Percentiles rank a stretch among this genome's conserved stretches.
Conservation (phyloP, 2,329 filamentous ascomycete genomes). For the Lecanicillium sp. region DNA sequence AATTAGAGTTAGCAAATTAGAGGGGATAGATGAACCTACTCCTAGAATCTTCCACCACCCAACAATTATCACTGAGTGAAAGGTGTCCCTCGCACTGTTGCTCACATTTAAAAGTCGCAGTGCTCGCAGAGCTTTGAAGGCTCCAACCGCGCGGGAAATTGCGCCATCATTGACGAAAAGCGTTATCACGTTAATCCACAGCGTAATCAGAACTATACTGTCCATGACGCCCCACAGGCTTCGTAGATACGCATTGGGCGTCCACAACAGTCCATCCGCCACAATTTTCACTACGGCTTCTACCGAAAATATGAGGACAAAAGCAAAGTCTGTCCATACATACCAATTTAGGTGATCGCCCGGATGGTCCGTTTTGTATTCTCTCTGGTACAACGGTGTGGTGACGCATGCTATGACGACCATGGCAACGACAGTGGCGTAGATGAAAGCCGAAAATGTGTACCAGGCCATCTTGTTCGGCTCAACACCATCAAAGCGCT, state of each 20-base stretch:
- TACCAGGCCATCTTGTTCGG: slow-evolving; percentile 91
- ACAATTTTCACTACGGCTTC: slow-evolving; percentile 90
- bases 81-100: slow-evolving; percentile 90
- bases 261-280: slow-evolving; percentile 93
- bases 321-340: slow-evolving; percentile 85
- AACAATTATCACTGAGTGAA: slow-evolving; percentile 90
- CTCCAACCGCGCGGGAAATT: slow-evolving; percentile 83
- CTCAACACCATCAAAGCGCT: slow-evolving; percentile 81
- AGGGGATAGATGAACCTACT: slow-evolving; percentile 33
- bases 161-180: slow-evolving; percentile 73
- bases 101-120: slow-evolving; percentile 89
- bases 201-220: slow-evolving; percentile 77
- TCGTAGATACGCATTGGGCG: slow-evolving; percentile 92
- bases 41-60: slow-evolving; percentile 92
- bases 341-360: slow-evolving; percentile 77
- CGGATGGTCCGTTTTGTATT: slow-evolving; percentile 60
- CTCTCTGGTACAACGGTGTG: slow-evolving; percentile 86
- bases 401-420: slow-evolving; percentile 92
- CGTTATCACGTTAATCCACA: slow-evolving; percentile 91
- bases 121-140: slow-evolving; percentile 93
- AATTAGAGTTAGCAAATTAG: slow-evolving; percentile 7
- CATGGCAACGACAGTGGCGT: slow-evolving; percentile 92
- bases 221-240: slow-evolving; percentile 97
- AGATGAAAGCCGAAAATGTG: slow-evolving; percentile 85
- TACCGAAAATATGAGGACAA: slow-evolving; percentile 75